phyloP scores from a whole-genome alignment of 1,284 basidiomycete genomes.

The Ustilago nuda region DNA sequence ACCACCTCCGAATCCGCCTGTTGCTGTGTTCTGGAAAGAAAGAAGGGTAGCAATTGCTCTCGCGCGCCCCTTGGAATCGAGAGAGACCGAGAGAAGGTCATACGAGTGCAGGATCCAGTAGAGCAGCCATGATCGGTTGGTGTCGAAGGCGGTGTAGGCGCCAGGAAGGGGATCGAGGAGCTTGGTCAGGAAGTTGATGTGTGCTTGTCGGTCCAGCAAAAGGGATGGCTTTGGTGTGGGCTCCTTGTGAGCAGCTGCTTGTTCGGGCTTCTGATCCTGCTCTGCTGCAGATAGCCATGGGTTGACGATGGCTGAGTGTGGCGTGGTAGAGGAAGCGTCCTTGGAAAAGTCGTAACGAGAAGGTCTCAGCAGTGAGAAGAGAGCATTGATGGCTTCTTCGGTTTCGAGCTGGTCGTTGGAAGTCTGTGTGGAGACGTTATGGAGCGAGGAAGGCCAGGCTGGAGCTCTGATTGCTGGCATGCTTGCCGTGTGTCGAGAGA shows the following conservation, averaged over 20 bases:
- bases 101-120: constrained; percentile 67
- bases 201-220: constrained; percentile 54
- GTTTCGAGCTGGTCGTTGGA: constrained; percentile 62
- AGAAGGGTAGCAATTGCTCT: constrained; percentile 66
- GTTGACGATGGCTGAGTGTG: constrained; percentile 25
- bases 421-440: constrained; percentile 53
- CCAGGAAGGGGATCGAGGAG: constrained; percentile 62
- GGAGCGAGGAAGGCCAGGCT: constrained; percentile 56
- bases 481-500: neutral
- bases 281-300: constrained; percentile 41
- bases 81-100: constrained; percentile 56
- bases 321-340: neutral
- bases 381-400: constrained; percentile 56
- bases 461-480: constrained; percentile 43
- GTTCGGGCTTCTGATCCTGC: constrained; percentile 25
- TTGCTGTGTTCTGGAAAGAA: constrained; percentile 60
- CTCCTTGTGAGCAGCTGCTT: constrained; percentile 10
- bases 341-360: constrained; percentile 35
- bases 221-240: constrained; percentile 32
- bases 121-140: constrained; percentile 66
- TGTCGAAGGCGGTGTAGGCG: constrained; percentile 63
- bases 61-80: constrained; percentile 48
- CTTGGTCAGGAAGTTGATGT: constrained; percentile 61
- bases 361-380: constrained; percentile 40
- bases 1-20: constrained; percentile 90